These are phyloP conservation scores for Leucoagaricus sp. DNA, from an alignment of 1,284 basidiomycete species.

Conservation along the genomic window DNA sequence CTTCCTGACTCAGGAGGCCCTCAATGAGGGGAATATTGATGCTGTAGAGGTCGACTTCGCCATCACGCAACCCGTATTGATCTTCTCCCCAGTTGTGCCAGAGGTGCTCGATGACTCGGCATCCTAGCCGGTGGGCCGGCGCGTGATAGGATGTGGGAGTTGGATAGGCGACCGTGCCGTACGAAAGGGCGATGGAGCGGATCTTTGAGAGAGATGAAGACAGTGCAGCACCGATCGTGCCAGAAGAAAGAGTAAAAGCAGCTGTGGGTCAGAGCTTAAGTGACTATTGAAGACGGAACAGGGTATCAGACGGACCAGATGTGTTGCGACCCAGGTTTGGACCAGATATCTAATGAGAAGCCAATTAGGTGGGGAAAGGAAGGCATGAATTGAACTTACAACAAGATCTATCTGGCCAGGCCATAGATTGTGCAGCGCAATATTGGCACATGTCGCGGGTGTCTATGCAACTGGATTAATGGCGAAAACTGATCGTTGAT, in stretches of 20 bases:
- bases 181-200: constrained; percentile 80
- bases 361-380: neutral
- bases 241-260: constrained; percentile 85
- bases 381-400: constrained; percentile 43
- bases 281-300: neutral
- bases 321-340: constrained; percentile 83
- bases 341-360: constrained; percentile 59
- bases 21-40: constrained; percentile 80
- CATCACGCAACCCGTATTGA: constrained; percentile 52
- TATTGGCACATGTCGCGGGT: constrained; percentile 88
- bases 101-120: constrained; percentile 69
- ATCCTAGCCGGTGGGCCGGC: constrained; percentile 71
- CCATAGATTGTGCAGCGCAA: constrained; percentile 87
- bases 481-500: constrained; percentile 16
- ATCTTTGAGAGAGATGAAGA: constrained; percentile 74
- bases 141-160: constrained; percentile 60
- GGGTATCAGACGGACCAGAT: constrained; percentile 49
- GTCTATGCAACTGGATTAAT: constrained; percentile 54
- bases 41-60: constrained; percentile 79
- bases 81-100: constrained; percentile 84
- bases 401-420: constrained; percentile 83
- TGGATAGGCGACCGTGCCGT: constrained; percentile 78
- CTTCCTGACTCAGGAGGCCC: constrained; percentile 53
- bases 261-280: constrained; percentile 42
- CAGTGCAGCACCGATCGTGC: constrained; percentile 88